Conservation (phyloP, 495 filamentous ascomycete species). For the Hypoxylon intermedium region DNA sequence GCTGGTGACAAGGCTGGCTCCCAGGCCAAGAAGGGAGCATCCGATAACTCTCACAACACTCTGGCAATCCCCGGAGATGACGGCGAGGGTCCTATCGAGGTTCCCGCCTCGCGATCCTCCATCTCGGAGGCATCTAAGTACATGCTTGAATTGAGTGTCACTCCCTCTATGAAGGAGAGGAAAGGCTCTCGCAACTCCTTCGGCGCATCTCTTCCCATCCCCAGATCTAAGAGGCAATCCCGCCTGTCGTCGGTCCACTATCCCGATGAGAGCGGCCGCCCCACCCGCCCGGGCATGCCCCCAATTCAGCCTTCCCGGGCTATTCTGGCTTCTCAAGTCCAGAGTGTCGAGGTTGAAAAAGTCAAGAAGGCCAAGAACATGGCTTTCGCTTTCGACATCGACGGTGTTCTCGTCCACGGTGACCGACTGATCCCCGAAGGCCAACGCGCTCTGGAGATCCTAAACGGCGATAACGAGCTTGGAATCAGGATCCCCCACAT, state of each 20-base stretch:
- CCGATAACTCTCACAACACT: conserved; percentile 35
- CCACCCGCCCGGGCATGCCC: conserved; percentile 55
- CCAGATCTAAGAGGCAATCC: conserved; percentile 71
- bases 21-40: conserved; percentile 27
- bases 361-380: conserved; percentile 70
- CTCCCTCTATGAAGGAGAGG: conserved; percentile 70
- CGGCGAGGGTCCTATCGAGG: conserved; percentile 66
- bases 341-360: conserved; percentile 74
- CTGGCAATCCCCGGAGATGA: conserved; percentile 59
- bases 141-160: conserved; percentile 75
- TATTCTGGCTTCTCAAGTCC: conserved; percentile 74
- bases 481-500: conserved; percentile 76
- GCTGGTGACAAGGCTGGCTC: conserved; percentile 29
- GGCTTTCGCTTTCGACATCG: conserved; percentile 72
- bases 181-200: conserved; percentile 81
- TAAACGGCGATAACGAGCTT: conserved; percentile 72
- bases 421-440: conserved; percentile 69
- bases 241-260: conserved; percentile 63
- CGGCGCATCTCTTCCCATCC: conserved; percentile 77
- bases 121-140: conserved; percentile 71
- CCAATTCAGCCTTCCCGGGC: conserved; percentile 65
- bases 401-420: conserved; percentile 70
- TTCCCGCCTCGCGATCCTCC: conserved; percentile 73
- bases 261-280: conserved; percentile 46
- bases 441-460: conserved; percentile 63